Percentiles rank a stretch among this genome's conserved stretches.
Evolutionary conservation across 805 yeast genomes (phyloP).

Genomic region (Candida manassasensis): DNA sequence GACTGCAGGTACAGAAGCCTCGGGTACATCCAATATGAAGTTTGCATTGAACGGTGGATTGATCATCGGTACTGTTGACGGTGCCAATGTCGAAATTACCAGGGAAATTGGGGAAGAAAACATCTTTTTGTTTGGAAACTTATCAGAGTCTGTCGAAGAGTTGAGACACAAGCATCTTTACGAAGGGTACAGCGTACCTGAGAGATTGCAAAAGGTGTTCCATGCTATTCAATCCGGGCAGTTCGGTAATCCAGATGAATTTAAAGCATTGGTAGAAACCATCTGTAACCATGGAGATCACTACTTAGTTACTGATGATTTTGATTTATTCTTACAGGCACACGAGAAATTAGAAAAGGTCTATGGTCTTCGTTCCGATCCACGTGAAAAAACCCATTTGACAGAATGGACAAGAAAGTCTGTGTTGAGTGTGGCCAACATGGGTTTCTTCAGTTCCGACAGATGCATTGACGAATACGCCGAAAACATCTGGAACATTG

Average conservation of each 20-base stretch:
- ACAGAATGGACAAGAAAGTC: constrained; percentile 71
- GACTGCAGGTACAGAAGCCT: constrained; percentile 96
- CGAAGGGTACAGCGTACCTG: constrained; percentile 57
- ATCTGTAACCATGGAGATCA: constrained; percentile 74
- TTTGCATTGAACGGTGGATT: constrained; percentile 92
- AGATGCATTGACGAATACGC: constrained; percentile 91
- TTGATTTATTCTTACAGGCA: constrained; percentile 79
- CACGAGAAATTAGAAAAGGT: constrained; percentile 73
- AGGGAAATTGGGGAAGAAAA: constrained; percentile 92
- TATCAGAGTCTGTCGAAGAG: constrained; percentile 86
- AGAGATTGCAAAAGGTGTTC: constrained; percentile 58
- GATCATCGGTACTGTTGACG: constrained; percentile 93
- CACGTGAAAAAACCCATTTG: constrained; percentile 45
- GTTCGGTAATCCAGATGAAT: constrained; percentile 71
- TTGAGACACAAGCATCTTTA: constrained; percentile 70
- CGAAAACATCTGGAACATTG: constrained; percentile 88
- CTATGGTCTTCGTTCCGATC: constrained; percentile 41
- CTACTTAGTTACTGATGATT: constrained; percentile 85
- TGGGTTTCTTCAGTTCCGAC: constrained; percentile 90
- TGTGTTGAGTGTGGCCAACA: constrained; percentile 77
- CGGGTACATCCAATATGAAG: constrained; percentile 95
- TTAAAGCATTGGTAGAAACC: constrained; percentile 61
- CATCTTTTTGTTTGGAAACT: constrained; percentile 85
- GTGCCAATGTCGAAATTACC: constrained; percentile 93
- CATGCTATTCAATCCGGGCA: constrained; percentile 58